Conservation (phyloP, 139 green algal species). For the Chlorella ohadii region DNA sequence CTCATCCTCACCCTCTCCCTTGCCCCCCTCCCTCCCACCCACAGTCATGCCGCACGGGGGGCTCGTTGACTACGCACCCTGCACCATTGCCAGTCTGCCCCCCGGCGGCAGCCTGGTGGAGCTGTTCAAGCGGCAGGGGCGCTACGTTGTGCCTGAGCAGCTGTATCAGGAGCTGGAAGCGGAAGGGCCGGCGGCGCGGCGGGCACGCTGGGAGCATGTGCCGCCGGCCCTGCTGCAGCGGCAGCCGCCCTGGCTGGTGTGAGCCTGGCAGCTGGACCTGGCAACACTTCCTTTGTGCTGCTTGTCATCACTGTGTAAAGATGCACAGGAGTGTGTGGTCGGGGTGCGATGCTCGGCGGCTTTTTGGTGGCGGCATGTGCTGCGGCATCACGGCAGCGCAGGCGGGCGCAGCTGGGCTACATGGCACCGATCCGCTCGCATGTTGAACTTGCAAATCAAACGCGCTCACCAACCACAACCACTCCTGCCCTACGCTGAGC, state of each 20-base stretch:
- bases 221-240: not conserved
- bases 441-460: too few species aligned
- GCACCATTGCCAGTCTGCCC: not conserved
- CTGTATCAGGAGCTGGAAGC: not conserved
- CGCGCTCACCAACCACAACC: too few species aligned
- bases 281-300: too few species aligned
- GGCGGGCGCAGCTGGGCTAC: too few species aligned
- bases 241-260: constrained; percentile 31
- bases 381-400: too few species aligned
- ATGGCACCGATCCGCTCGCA: too few species aligned
- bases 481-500: too few species aligned
- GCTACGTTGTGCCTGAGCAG: not conserved
- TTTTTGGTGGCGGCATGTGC: too few species aligned
- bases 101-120: not conserved
- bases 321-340: too few species aligned
- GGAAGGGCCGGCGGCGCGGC: constrained; percentile 3
- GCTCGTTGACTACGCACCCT: not conserved
- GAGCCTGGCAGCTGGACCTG: not conserved
- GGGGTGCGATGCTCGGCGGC: too few species aligned
- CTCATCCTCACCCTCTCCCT: not conserved
- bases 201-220: constrained; percentile 2
- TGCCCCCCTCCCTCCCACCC: not conserved
- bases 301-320: too few species aligned
- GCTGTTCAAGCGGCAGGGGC: not conserved
- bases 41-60: constrained; percentile 13